Base-by-base conservation (phyloP, 2,329 filamentous ascomycete species). In the Ophiocordyceps sinensis region DNA sequence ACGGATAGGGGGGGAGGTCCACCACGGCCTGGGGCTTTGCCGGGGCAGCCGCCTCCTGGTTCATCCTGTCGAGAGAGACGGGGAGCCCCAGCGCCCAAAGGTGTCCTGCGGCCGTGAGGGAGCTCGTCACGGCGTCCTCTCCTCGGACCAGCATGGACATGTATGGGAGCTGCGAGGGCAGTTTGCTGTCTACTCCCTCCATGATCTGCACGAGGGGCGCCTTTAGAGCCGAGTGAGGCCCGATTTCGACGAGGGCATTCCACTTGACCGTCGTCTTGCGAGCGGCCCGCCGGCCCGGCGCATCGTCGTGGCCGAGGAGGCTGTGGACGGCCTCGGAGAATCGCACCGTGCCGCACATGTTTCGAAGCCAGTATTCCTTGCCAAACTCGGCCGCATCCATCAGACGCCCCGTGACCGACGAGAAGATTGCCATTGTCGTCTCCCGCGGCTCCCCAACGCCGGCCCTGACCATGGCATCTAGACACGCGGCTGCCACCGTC, bases 401-500 rank as follows among this genome's bases (percentile, higher is more conserved):
- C 7, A 38, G 26, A 4, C 19, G 6, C 11, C 37, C 37, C 3
- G 37, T 38, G n/a, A 38, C 37, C 3, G 37, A 38, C 3, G 37
- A 38, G 37, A 38, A 38, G 26, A 38, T 42, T 4, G 42, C 12
- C 41, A 44, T 38, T 15, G 36, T 40, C 14, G 28, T 28, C 39
- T 12, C 23, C 12, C 19, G 10, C 15, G 29, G 12, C 21, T 28
- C 13, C n/a, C 23, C 15, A n/a, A 23, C 31, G 13, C 28, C 23
- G 4, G 38, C 15, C 39, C 38, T 13, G 11, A 32, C 42, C 2
- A 54, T 43, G 1, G 55, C 53, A 2, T 52, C 51, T 4, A 59
- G 48, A 43, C 71, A 71, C 4, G 65, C 59, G 11, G 64, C 62
- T 3, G 66, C 63, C 2, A 49, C 38, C 4, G 23, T 29, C 9